phyloP scores from a whole-genome alignment of 495 filamentous ascomycete genomes.

The Xylaria acuta region DNA sequence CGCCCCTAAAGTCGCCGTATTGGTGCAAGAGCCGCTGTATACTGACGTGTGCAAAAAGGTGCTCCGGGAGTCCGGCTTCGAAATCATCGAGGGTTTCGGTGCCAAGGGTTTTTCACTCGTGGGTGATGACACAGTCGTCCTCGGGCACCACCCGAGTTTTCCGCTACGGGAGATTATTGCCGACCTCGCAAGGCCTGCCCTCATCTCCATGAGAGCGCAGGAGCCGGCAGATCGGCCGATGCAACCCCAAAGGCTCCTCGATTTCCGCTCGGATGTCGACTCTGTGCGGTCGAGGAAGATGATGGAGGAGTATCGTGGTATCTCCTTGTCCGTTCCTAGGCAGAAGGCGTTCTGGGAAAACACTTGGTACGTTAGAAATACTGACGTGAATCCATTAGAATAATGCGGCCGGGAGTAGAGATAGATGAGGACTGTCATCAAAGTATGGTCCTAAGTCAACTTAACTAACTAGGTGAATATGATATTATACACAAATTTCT shows the following conservation, averaged over 20 bases:
- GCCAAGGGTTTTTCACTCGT: constrained; percentile 49
- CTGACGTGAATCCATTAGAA: neutral
- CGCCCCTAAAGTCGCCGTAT: constrained; percentile 29
- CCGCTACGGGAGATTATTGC: constrained; percentile 45
- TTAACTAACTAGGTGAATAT: neutral
- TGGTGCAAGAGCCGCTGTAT: constrained; percentile 46
- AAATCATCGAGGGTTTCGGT: constrained; percentile 46
- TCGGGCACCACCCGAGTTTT: constrained; percentile 42
- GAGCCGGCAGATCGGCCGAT: neutral
- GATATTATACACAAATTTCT: neutral
- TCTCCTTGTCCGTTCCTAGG: neutral
- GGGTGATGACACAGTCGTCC: constrained; percentile 46
- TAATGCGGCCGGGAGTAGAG: neutral
- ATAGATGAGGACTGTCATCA: neutral
- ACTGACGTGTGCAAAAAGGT: constrained; percentile 41
- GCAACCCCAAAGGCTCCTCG: no score
- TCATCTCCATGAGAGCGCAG: neutral
- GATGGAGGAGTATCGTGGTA: neutral
- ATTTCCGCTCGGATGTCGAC: neutral
- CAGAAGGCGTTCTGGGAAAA: constrained; percentile 6
- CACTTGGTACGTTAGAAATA: constrained; percentile 7
- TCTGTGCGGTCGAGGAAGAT: neutral
- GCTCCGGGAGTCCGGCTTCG: constrained; percentile 43
- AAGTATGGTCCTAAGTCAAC: neutral
- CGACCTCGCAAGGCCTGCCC: constrained; percentile 45